Evolutionary conservation across 1,284 basidiomycete species (phyloP), one percentile per base, ranked within the genome.

Genomic region (Athelia sp.): DNA sequence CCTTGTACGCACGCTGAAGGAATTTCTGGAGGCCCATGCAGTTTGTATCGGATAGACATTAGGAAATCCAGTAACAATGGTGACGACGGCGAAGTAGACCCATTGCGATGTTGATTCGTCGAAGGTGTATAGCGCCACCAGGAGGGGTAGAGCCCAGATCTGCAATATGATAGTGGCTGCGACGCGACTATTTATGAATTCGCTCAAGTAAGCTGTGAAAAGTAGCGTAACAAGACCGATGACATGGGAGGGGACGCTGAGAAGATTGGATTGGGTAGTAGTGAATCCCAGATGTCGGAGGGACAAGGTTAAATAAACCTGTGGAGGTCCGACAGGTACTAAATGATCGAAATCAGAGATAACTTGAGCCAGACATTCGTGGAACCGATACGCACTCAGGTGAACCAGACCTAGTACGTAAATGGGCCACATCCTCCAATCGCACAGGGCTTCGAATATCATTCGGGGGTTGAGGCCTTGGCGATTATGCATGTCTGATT

Each of bases 401-500:
- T 75, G 73, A 14, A 68, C 61, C 11, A 77, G 53, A 13, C 74
- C 75, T 19, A 80, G 63, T 17, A 68, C 55, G 53, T 81, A 81
- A 17, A 81, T 51, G 0, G 81, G 80, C 78, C 79, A 82, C 53
- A 82, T 62, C 45, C 73, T 63, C 69, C 75, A 80, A 57, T 82
- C 78, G 21, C 62, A 64, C 10, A 82, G 46, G 11, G 74, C 71
- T 42, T 63, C 56, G 59, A 66, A 75, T 22, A 81, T 72, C 68
- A 74, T 76, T 43, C 55, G 55, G 4, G 69, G 49, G 2, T 69
- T 68, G 3, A 83, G 65, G 4, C 78, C 77, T 63, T 84, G 70
- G 19, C 83, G 74, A 56, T 85, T 84, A 63, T 85, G 81, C 82
- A 84, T 84, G 55, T 72, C 67, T 14, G 72, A 75, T 62, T 84